Evolutionary conservation across 345 rosid genomes (phyloP).

Genomic region (Turritis glabra): DNA sequence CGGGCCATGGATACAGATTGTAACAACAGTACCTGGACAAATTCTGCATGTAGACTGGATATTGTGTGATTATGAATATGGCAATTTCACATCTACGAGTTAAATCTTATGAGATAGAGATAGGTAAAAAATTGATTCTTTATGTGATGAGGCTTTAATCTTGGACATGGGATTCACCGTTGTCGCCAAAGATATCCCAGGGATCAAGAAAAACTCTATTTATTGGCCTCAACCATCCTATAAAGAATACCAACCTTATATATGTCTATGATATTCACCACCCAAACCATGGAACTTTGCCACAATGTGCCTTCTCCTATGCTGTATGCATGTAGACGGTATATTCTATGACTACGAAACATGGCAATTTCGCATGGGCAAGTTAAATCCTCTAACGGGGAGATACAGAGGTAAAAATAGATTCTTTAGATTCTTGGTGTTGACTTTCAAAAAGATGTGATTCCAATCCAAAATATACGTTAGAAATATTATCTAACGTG

Average conservation of each 20-base stretch:
- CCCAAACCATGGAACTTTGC: background rate
- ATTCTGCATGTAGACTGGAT: background rate
- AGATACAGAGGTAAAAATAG: too few species aligned
- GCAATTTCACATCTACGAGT: background rate
- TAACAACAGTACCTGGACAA: background rate
- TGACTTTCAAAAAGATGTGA: too few species aligned
- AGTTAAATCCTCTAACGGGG: too few species aligned
- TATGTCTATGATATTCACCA: background rate
- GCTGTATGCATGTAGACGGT: too few species aligned
- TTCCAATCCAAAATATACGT: too few species aligned
- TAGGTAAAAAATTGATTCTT: background rate
- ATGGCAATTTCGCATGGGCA: too few species aligned
- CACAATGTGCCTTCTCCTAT: background rate
- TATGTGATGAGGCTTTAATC: background rate
- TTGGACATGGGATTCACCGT: background rate
- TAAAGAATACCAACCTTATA: background rate
- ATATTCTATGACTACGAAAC: too few species aligned
- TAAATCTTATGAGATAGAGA: background rate
- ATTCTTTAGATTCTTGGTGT: too few species aligned
- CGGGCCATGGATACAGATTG: background rate
- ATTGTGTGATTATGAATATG: background rate
- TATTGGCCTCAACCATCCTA: background rate
- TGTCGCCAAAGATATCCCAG: slow-evolving; percentile 19
- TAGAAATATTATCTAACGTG: too few species aligned
- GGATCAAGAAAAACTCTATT: slow-evolving; percentile 9